These are phyloP conservation scores for Rhazya stricta DNA, from an alignment of 257 asterid species.

Conservation along the genomic window DNA sequence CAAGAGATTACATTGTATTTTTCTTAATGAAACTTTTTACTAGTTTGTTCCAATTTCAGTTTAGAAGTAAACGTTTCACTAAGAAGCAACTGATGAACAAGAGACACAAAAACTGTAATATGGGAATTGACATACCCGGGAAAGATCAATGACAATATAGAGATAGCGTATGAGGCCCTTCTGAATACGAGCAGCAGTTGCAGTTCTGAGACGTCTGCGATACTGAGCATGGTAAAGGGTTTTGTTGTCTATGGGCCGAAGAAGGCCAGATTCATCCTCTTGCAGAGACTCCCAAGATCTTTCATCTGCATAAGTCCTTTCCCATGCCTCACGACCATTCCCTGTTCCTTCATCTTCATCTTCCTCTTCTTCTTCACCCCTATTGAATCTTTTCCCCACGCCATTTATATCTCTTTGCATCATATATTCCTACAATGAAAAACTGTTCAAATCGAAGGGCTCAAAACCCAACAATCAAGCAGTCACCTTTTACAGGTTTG, in stretches of 20 bases:
- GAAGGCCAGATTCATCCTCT: slow-evolving; percentile 93
- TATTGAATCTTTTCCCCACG: slow-evolving; percentile 39
- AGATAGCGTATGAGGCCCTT: slow-evolving; percentile 89
- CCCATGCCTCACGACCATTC: slow-evolving; percentile 84
- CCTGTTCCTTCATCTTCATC: slow-evolving; percentile 67
- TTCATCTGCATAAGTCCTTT: slow-evolving; percentile 83
- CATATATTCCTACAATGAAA: background rate
- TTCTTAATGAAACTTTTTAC: background rate
- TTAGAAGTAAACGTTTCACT: background rate
- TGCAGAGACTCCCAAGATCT: slow-evolving; percentile 97
- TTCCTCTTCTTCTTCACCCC: slow-evolving; percentile 60
- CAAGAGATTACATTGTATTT: background rate
- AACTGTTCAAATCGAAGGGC: background rate
- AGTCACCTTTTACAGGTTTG: background rate
- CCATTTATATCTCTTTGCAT: slow-evolving; percentile 39
- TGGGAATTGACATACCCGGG: slow-evolving; percentile 46
- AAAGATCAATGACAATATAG: slow-evolving; percentile 76
- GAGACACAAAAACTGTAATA: background rate
- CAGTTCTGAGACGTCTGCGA: slow-evolving; percentile 68
- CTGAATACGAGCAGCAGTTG: slow-evolving; percentile 67
- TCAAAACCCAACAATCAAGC: background rate
- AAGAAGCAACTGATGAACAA: background rate
- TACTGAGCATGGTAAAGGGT: slow-evolving; percentile 87
- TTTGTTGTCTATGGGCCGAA: slow-evolving; percentile 87
- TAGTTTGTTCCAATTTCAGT: background rate